Evolutionary conservation across 2,329 filamentous ascomycete species (phyloP).

Genomic region (Rasamsonia emersonii): DNA sequence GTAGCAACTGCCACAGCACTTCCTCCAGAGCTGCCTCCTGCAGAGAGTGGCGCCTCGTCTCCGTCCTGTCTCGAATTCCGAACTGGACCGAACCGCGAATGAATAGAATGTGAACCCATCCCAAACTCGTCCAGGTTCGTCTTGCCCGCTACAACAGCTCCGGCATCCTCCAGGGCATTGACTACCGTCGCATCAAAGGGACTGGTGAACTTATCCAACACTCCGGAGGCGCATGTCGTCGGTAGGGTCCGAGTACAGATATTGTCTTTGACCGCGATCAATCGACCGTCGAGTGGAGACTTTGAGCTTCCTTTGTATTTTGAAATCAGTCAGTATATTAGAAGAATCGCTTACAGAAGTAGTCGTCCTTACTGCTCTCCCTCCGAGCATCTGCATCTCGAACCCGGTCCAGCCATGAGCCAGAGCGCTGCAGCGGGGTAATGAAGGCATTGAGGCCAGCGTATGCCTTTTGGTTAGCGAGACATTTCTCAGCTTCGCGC

Average conservation of each 20-base stretch:
- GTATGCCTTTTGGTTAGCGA: slow-evolving; percentile 31
- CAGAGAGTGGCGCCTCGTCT: slow-evolving; percentile 47
- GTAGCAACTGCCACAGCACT: slow-evolving; percentile 76
- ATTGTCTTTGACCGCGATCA: slow-evolving; percentile 69
- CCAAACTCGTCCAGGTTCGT: slow-evolving; percentile 95
- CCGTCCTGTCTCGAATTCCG: slow-evolving; percentile 38
- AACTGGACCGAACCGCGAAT: slow-evolving; percentile 61
- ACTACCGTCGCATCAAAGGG: slow-evolving; percentile 81
- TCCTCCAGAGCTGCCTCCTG: slow-evolving; percentile 86
- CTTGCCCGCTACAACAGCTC: slow-evolving; percentile 62
- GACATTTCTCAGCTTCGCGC: slow-evolving; percentile 36
- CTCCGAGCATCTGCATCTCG: slow-evolving; percentile 28
- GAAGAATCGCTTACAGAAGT: slow-evolving; percentile 1
- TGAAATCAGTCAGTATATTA: slow-evolving; percentile 1
- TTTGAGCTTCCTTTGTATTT: slow-evolving; percentile 21
- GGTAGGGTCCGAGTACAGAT: slow-evolving; percentile 57
- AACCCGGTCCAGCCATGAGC: slow-evolving; percentile 27
- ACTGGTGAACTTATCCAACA: slow-evolving; percentile 61
- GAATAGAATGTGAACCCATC: slow-evolving; percentile 75
- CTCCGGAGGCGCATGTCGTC: slow-evolving; percentile 76
- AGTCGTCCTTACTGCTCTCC: slow-evolving; percentile 21
- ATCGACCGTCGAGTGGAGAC: slow-evolving; percentile 33
- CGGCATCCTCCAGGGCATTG: slow-evolving; percentile 53
- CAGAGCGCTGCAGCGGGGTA: slow-evolving; percentile 25
- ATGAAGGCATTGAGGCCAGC: slow-evolving; percentile 33